Conservation (phyloP, 1,284 basidiomycete species). For the Trichosporon coremiiforme region DNA sequence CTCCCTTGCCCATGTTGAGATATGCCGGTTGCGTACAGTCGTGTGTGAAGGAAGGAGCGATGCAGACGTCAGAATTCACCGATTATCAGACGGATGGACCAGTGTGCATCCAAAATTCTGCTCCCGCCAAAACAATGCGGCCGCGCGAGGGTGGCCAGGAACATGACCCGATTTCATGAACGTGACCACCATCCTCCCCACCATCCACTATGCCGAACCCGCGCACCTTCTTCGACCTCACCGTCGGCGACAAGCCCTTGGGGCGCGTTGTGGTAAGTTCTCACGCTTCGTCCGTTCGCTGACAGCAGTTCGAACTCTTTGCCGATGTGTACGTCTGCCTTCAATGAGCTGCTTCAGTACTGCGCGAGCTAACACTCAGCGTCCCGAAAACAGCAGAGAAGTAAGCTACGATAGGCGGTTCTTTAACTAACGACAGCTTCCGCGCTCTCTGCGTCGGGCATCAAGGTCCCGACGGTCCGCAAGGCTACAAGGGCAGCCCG, state of each 20-base stretch:
- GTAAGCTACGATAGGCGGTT: slow-evolving; percentile 58
- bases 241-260: slow-evolving; percentile 61
- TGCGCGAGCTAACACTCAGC: slow-evolving; percentile 57
- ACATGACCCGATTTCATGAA: slow-evolving; percentile 6
- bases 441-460: slow-evolving; percentile 85
- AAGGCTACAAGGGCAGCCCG: slow-evolving; percentile 79
- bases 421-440: slow-evolving; percentile 63
- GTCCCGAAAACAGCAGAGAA: slow-evolving; percentile 85
- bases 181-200: not conserved
- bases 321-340: slow-evolving; percentile 56
- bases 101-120: slow-evolving; percentile 5
- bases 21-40: not conserved
- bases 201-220: slow-evolving; percentile 43
- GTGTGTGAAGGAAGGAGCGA: not conserved
- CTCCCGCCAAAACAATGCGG: slow-evolving; percentile 14
- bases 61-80: slow-evolving; percentile 8
- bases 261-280: slow-evolving; percentile 67
- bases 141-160: slow-evolving; percentile 1
- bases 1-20: slow-evolving; percentile 30
- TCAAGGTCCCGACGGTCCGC: slow-evolving; percentile 66
- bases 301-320: slow-evolving; percentile 74
- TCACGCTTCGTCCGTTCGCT: slow-evolving; percentile 5
- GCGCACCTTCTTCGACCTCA: slow-evolving; percentile 71
- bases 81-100: not conserved
- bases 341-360: too few relatives aligned